Conservation (phyloP, 2,329 filamentous ascomycete genomes). For the Alternaria tenuissima region DNA sequence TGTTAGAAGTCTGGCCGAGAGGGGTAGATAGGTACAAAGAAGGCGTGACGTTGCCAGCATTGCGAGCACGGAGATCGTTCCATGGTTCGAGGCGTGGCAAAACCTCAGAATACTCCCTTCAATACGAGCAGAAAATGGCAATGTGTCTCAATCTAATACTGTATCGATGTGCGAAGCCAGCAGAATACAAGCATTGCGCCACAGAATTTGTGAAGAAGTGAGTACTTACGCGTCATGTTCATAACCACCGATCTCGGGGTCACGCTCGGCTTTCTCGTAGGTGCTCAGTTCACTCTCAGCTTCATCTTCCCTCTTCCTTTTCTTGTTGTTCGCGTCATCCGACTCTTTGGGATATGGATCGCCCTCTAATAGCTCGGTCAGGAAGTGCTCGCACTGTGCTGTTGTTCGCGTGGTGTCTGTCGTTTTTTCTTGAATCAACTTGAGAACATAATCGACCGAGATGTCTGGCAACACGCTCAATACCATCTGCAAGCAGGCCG, state of each 20-base stretch:
- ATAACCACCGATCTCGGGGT: constrained; percentile 23
- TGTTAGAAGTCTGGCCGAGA: constrained; percentile 19
- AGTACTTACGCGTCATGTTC: constrained; percentile 42
- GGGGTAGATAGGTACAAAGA: neutral
- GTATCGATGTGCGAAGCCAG: neutral
- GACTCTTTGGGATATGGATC: constrained; percentile 46
- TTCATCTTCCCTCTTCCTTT: constrained; percentile 41
- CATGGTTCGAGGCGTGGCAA: constrained; percentile 4
- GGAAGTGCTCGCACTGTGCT: constrained; percentile 37
- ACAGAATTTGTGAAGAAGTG: neutral
- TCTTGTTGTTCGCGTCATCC: constrained; percentile 37
- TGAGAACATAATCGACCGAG: constrained; percentile 41
- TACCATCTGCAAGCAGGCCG: constrained; percentile 42
- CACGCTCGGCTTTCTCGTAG: constrained; percentile 33
- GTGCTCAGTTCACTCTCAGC: constrained; percentile 31
- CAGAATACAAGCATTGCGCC: neutral
- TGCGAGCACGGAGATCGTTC: constrained; percentile 1
- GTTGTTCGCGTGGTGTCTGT: constrained; percentile 33
- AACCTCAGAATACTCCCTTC: constrained; percentile 6
- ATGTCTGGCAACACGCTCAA: constrained; percentile 47
- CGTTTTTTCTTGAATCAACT: constrained; percentile 33
- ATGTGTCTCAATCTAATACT: neutral
- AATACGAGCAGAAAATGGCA: constrained; percentile 4
- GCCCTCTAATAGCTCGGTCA: constrained; percentile 42
- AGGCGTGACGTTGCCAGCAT: neutral